phyloP scores from a whole-genome alignment of 2,329 filamentous ascomycete genomes.

The Fusarium sp. region DNA sequence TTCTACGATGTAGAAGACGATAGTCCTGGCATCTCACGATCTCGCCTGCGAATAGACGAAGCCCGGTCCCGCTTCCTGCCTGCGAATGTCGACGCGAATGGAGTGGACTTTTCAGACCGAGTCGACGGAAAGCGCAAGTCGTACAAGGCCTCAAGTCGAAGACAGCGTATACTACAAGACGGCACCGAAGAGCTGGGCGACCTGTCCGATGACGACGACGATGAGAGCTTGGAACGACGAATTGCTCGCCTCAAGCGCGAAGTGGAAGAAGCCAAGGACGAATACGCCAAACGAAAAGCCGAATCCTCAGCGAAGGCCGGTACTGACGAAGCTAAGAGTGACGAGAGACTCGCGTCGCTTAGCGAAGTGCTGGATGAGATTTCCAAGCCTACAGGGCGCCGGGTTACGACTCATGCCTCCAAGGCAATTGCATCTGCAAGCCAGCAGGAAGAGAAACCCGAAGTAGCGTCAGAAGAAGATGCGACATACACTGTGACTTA shows the following conservation, averaged over 20 bases:
- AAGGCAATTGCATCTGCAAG: conserved; percentile 24
- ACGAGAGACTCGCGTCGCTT: conserved; percentile 71
- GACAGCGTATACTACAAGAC: conserved; percentile 74
- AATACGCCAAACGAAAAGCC: conserved; percentile 70
- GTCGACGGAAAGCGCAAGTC: conserved; percentile 87
- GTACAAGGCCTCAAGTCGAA: conserved; percentile 82
- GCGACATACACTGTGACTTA: conserved; percentile 77
- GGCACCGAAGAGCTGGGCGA: conserved; percentile 80
- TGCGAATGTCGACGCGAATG: conserved; percentile 80
- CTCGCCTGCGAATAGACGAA: conserved; percentile 81
- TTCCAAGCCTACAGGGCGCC: conserved; percentile 51
- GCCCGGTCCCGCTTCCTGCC: conserved; percentile 87
- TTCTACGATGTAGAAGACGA: conserved; percentile 76
- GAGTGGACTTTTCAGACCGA: conserved; percentile 92
- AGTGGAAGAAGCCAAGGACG: conserved; percentile 80
- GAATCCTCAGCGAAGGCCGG: conserved; percentile 62
- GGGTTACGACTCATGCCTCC: conserved; percentile 24
- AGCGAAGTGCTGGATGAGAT: conserved; percentile 82
- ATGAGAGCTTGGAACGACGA: conserved; percentile 83
- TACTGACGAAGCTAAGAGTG: conserved; percentile 61
- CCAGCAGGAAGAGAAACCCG: conserved; percentile 36
- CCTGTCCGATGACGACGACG: conserved; percentile 80
- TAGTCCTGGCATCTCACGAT: conserved; percentile 79
- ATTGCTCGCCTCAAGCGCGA: conserved; percentile 88
- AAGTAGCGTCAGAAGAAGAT: conserved; percentile 44